Percentiles rank a stretch among this genome's conserved stretches.
These are phyloP conservation scores for Trichosporon ovoides DNA, from an alignment of 1,284 basidiomycete genomes.

Conservation along the genomic window DNA sequence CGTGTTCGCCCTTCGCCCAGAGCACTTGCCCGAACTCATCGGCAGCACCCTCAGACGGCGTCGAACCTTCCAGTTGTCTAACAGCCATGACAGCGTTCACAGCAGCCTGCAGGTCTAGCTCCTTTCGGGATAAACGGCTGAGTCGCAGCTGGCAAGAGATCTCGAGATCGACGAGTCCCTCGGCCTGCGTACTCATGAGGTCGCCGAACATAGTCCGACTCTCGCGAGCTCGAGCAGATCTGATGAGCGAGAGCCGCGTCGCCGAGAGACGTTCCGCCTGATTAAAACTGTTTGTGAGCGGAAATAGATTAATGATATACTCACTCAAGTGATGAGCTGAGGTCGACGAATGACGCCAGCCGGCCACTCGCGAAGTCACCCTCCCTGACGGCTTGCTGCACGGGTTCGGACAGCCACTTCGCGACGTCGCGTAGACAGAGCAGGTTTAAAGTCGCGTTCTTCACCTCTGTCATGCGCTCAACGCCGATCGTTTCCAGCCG, in stretches of 20 bases:
- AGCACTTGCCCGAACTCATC: slow-evolving; percentile 81
- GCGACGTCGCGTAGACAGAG: slow-evolving; percentile 71
- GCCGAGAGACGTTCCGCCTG: slow-evolving; percentile 73
- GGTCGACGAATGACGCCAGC: slow-evolving; percentile 53
- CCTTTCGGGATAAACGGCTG: slow-evolving; percentile 66
- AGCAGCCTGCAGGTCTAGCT: slow-evolving; percentile 70
- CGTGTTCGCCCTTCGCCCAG: slow-evolving; percentile 81
- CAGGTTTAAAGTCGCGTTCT: slow-evolving; percentile 61
- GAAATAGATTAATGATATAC: slow-evolving; percentile 33
- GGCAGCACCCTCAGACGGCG: slow-evolving; percentile 50
- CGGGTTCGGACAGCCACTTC: slow-evolving; percentile 26
- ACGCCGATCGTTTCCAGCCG: slow-evolving; percentile 63
- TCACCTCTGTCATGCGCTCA: slow-evolving; percentile 71
- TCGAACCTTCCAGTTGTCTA: slow-evolving; percentile 56
- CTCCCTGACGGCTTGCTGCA: slow-evolving; percentile 26
- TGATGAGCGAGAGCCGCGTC: slow-evolving; percentile 73
- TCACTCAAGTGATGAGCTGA: slow-evolving; percentile 62
- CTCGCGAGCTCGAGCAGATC: slow-evolving; percentile 62
- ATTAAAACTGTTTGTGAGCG: slow-evolving; percentile 57
- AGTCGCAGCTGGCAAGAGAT: slow-evolving; percentile 65
- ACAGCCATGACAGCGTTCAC: slow-evolving; percentile 78
- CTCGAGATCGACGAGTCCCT: slow-evolving; percentile 60
- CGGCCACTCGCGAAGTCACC: slow-evolving; percentile 45
- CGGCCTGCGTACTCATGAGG: slow-evolving; percentile 57
- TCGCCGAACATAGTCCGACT: slow-evolving; percentile 57